Evolutionary conservation across 2,329 filamentous ascomycete genomes (phyloP).

Genomic region (Cladophialophora yegresii): DNA sequence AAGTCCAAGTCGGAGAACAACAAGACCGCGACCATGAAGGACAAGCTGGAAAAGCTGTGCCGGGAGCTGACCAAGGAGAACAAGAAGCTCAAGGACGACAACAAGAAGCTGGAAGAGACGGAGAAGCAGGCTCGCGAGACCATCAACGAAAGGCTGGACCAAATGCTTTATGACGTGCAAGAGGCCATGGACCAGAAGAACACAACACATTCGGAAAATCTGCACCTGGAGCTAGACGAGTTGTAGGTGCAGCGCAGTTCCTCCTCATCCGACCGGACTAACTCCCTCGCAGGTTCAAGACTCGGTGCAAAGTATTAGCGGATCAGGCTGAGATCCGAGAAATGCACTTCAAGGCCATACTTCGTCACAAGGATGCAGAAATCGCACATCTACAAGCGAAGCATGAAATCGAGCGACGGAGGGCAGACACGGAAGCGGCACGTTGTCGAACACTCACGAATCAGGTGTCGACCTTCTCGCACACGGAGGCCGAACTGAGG

Average conservation of each 20-base stretch:
- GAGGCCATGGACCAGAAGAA: slow-evolving; percentile 86
- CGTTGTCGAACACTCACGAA: slow-evolving; percentile 82
- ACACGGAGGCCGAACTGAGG: slow-evolving; percentile 89
- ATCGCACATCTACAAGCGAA: slow-evolving; percentile 88
- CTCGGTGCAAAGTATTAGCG: slow-evolving; percentile 88
- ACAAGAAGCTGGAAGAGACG: slow-evolving; percentile 83
- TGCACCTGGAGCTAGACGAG: slow-evolving; percentile 87
- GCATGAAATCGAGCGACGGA: slow-evolving; percentile 86
- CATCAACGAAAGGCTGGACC: slow-evolving; percentile 81
- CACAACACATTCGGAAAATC: slow-evolving; percentile 74
- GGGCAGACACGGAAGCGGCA: slow-evolving; percentile 75
- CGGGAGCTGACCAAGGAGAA: slow-evolving; percentile 94
- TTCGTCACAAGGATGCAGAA: slow-evolving; percentile 93
- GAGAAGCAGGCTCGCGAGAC: slow-evolving; percentile 80
- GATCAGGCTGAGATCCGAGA: slow-evolving; percentile 97
- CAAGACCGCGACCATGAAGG: slow-evolving; percentile 87
- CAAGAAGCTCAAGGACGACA: slow-evolving; percentile 97
- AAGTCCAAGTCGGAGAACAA: slow-evolving; percentile 81
- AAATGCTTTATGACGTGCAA: slow-evolving; percentile 79
- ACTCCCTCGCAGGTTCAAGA: slow-evolving; percentile 58
- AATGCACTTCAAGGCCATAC: slow-evolving; percentile 85
- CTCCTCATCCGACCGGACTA: slow-evolving; percentile 10
- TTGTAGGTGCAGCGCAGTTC: slow-evolving; percentile 63
- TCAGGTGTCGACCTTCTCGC: slow-evolving; percentile 92
- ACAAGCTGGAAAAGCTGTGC: slow-evolving; percentile 95